phyloP scores from a whole-genome alignment of 2,329 filamentous ascomycete species.

The Fusarium buharicum region DNA sequence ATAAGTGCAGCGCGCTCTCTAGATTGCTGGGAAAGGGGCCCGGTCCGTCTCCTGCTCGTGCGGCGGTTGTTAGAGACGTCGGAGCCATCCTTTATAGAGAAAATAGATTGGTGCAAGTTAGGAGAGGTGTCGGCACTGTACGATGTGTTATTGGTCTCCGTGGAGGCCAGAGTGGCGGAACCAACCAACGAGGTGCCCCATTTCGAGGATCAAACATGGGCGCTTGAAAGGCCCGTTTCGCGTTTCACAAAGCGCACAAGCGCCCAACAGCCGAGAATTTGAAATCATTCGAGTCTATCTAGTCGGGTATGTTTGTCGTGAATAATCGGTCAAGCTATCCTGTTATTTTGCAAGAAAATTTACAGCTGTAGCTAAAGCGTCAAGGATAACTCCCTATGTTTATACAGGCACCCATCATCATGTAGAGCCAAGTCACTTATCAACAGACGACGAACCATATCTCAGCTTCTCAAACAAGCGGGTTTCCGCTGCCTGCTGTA shows the following conservation, averaged over 20 bases:
- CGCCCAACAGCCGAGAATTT: constrained; percentile 18
- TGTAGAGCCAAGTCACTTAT: no score
- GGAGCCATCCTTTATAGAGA: constrained; percentile 65
- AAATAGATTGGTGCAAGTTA: constrained; percentile 62
- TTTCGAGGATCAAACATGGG: constrained; percentile 35
- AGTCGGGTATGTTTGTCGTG: neutral
- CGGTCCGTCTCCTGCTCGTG: constrained; percentile 67
- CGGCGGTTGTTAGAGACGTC: constrained; percentile 64
- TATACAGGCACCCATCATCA: neutral
- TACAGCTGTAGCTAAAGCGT: neutral
- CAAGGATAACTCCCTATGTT: neutral
- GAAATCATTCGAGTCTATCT: neutral
- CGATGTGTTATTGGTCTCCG: constrained; percentile 60
- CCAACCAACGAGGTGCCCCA: constrained; percentile 36
- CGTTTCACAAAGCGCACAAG: constrained; percentile 45
- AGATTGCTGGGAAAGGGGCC: constrained; percentile 67
- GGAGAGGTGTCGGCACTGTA: constrained; percentile 66
- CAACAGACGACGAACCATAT: no score
- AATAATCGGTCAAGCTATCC: neutral
- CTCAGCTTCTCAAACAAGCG: neutral
- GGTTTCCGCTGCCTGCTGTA: constrained; percentile 1
- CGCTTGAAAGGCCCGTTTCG: constrained; percentile 23
- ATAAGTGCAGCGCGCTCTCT: constrained; percentile 69
- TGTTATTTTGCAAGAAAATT: neutral
- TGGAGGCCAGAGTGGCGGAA: no score